These are phyloP conservation scores for Tubosaeta brunneosetosa DNA, from an alignment of 768 basidiomycete genomes.

Conservation along the genomic window DNA sequence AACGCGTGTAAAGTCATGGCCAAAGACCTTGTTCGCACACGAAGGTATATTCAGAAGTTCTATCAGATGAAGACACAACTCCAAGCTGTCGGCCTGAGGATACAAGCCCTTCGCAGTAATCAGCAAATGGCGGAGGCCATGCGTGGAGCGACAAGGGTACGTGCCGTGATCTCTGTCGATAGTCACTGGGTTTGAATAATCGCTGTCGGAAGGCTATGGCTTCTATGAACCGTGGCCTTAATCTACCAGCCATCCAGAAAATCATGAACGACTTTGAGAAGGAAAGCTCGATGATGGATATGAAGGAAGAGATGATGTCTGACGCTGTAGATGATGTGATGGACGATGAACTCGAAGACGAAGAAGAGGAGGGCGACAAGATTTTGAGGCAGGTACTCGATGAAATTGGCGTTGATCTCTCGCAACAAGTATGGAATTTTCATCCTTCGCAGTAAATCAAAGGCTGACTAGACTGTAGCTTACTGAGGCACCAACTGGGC, in stretches of 20 bases:
- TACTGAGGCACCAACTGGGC: slow-evolving; percentile 73
- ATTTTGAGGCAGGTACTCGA: slow-evolving; percentile 94
- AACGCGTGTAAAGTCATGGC: slow-evolving; percentile 99
- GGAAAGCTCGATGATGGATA: slow-evolving; percentile 98
- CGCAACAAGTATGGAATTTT: slow-evolving; percentile 61
- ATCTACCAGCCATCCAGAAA: slow-evolving; percentile 88
- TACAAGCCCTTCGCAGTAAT: slow-evolving; percentile 94
- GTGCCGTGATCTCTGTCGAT: slow-evolving; percentile 25
- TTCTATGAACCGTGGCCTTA: slow-evolving; percentile 94
- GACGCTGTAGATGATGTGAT: slow-evolving; percentile 97
- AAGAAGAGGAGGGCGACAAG: slow-evolving; percentile 94
- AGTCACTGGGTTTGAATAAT: no score
- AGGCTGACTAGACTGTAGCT: slow-evolving; percentile 46
- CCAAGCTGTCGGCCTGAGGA: slow-evolving; percentile 90
- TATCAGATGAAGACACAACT: slow-evolving; percentile 98
- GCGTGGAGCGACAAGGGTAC: slow-evolving; percentile 92
- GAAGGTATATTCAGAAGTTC: slow-evolving; percentile 96
- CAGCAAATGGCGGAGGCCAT: slow-evolving; percentile 99
- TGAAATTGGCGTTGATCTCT: slow-evolving; percentile 90
- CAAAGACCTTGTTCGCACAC: slow-evolving; percentile 94
- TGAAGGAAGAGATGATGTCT: slow-evolving; percentile 99
- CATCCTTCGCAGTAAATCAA: not conserved
- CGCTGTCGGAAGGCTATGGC: slow-evolving; percentile 77
- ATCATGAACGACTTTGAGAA: slow-evolving; percentile 99
- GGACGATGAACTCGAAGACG: slow-evolving; percentile 88